Percentiles rank a stretch among this genome's conserved stretches.
Evolutionary conservation across 768 basidiomycete species (phyloP).

Genomic region (Trametes cinnabarina): DNA sequence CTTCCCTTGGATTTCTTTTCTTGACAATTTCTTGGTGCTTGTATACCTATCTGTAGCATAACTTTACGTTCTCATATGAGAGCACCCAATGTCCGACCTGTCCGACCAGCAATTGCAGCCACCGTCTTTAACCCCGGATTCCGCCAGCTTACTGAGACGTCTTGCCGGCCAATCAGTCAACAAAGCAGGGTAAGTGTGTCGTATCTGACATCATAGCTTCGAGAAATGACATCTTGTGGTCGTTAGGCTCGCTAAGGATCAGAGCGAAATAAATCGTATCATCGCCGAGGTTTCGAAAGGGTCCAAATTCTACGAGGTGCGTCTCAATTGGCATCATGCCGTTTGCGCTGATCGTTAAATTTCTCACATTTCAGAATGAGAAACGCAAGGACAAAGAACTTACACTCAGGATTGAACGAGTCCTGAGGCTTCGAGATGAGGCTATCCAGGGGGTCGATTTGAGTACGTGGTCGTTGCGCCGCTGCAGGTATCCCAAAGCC

Average conservation of each 20-base stretch:
- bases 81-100: too few relatives aligned
- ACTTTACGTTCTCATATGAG: too few relatives aligned
- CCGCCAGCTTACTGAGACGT: constrained; percentile 69
- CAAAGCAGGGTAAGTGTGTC: constrained; percentile 73
- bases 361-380: constrained; percentile 60
- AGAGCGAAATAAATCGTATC: constrained; percentile 80
- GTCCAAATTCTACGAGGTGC: constrained; percentile 86
- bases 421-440: constrained; percentile 65
- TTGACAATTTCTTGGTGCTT: too few relatives aligned
- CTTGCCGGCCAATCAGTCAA: constrained; percentile 86
- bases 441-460: constrained; percentile 51
- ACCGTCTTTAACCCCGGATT: constrained; percentile 52
- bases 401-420: constrained; percentile 68
- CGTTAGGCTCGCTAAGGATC: constrained; percentile 65
- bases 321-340: background rate
- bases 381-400: constrained; percentile 86
- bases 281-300: constrained; percentile 92
- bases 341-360: background rate
- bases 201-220: background rate
- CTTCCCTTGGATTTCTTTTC: too few relatives aligned
- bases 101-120: too few relatives aligned
- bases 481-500: too few relatives aligned
- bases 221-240: background rate
- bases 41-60: too few relatives aligned
- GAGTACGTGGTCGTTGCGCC: constrained; percentile 38